A percentile compares a stretch with the other conserved stretches of the same genome.
These are phyloP conservation scores for Microglena sp. DNA, from an alignment of 139 green algal species.

Conservation along the genomic window DNA sequence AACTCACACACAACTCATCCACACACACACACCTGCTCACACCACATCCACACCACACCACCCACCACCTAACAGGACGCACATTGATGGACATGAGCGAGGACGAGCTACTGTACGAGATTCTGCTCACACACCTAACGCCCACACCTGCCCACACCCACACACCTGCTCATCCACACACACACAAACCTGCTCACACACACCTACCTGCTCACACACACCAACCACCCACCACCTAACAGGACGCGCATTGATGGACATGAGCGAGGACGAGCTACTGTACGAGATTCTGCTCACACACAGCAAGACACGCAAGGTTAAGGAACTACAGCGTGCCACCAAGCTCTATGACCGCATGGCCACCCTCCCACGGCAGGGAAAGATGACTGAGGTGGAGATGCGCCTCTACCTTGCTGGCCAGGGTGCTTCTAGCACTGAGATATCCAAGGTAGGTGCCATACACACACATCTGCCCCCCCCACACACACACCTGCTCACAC, in stretches of 20 bases:
- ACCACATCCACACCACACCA: no score
- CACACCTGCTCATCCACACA: no score
- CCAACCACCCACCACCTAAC: no score
- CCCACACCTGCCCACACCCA: no score
- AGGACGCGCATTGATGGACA: slow-evolving; percentile 15
- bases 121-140: no score
- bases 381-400: slow-evolving; percentile 32
- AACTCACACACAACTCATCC: no score
- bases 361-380: slow-evolving; percentile 31
- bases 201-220: no score
- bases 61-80: no score
- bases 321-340: slow-evolving; percentile 25
- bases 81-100: no score
- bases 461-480: background rate
- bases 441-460: slow-evolving; percentile 21
- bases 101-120: no score
- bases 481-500: background rate
- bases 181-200: no score
- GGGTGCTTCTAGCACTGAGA: slow-evolving; percentile 14
- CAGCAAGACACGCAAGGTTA: slow-evolving; percentile 29
- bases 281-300: slow-evolving; percentile 23
- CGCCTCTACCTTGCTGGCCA: slow-evolving; percentile 29
- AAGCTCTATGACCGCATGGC: slow-evolving; percentile 32
- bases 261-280: slow-evolving; percentile 25
- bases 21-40: no score